Percentiles rank a stretch among this genome's conserved stretches.
Evolutionary conservation across 129 eudicot species (phyloP).

Genomic region (Escallonia rubra): DNA sequence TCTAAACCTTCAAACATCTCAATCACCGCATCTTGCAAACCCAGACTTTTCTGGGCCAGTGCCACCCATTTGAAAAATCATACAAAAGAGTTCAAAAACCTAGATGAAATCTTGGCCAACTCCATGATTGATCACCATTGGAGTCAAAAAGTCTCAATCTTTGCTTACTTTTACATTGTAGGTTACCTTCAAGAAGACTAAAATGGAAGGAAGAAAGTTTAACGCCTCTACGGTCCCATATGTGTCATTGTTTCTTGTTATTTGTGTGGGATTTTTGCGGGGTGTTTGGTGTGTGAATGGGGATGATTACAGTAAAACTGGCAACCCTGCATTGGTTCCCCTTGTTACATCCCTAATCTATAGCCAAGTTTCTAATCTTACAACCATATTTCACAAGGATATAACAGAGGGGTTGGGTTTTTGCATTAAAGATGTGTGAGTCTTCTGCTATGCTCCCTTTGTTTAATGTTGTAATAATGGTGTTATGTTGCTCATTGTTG

Average conservation of each 20-base stretch:
- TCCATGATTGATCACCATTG: constrained; percentile 13
- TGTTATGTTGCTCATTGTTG: background rate
- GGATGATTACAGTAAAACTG: constrained; percentile 30
- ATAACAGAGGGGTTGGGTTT: constrained; percentile 53
- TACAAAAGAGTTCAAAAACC: no score
- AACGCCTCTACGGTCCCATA: constrained; percentile 29
- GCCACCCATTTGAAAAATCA: no score
- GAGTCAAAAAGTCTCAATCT: no score
- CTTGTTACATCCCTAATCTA: constrained; percentile 52
- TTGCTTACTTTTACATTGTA: no score
- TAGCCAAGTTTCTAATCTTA: constrained; percentile 48
- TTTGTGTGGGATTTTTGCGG: constrained; percentile 35
- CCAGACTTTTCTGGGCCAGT: no score
- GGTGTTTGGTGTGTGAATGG: constrained; percentile 38
- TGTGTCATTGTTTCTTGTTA: constrained; percentile 16
- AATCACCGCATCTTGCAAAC: no score
- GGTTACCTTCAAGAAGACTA: background rate
- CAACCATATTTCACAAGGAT: constrained; percentile 46
- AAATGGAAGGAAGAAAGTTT: constrained; percentile 38
- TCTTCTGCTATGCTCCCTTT: constrained; percentile 7
- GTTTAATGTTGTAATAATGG: background rate
- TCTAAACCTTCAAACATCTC: no score
- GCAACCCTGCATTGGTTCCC: constrained; percentile 19
- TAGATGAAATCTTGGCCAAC: no score
- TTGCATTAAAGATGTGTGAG: constrained; percentile 86